Conservation (phyloP, 163 green algal genomes). For the Chlamydomonas reinhardtii region DNA sequence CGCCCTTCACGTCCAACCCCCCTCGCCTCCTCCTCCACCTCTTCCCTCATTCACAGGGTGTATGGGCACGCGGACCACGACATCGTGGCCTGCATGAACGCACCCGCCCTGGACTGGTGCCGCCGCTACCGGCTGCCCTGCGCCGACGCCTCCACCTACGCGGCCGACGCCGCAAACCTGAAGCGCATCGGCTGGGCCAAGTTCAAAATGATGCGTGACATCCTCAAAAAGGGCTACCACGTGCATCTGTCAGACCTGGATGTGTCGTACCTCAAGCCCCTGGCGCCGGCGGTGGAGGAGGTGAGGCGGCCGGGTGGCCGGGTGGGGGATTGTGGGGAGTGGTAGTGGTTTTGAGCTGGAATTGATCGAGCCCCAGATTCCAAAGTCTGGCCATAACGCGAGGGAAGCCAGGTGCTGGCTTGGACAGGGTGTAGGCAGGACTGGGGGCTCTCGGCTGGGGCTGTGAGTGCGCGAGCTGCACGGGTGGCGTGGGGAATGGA, state of each 20-base stretch:
- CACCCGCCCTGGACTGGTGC: neutral
- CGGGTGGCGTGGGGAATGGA: too few relatives aligned
- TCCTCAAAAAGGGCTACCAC: slow-evolving; percentile 26
- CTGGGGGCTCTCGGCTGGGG: too few relatives aligned
- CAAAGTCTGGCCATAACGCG: too few relatives aligned
- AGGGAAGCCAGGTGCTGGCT: too few relatives aligned
- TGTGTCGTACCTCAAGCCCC: slow-evolving; percentile 36
- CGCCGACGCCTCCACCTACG: slow-evolving; percentile 6
- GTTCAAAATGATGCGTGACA: slow-evolving; percentile 29
- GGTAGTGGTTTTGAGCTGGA: too few relatives aligned
- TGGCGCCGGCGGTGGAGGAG: slow-evolving; percentile 14
- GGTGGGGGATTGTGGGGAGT: neutral
- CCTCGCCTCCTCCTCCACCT: neutral
- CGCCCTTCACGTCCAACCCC: too few relatives aligned
- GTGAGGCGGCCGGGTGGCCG: neutral
- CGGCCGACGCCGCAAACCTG: neutral
- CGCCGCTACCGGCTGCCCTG: slow-evolving; percentile 4
- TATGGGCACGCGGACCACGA: slow-evolving; percentile 16
- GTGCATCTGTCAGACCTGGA: slow-evolving; percentile 41
- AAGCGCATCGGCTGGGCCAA: slow-evolving; percentile 33
- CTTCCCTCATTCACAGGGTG: neutral
- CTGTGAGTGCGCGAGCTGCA: too few relatives aligned
- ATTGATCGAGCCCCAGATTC: too few relatives aligned
- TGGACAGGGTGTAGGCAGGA: too few relatives aligned
- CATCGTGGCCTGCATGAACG: slow-evolving; percentile 6